These are phyloP conservation scores for Zygosaccharomyces sapae DNA, from an alignment of 1,139 yeast genomes.

Conservation along the genomic window DNA sequence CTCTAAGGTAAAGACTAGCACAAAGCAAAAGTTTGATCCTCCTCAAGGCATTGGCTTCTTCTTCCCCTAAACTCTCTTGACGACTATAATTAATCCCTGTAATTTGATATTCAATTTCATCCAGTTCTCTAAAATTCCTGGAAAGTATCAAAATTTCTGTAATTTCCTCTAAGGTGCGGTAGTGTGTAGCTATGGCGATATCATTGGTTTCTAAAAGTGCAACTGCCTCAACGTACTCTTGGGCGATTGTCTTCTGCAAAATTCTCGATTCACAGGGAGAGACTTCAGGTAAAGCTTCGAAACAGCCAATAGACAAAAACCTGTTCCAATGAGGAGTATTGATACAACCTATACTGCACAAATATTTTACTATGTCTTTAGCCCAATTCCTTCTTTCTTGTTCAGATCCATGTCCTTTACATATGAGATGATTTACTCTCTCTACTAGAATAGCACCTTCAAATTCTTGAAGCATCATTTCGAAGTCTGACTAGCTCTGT, in stretches of 20 bases:
- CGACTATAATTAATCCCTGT: constrained; percentile 8
- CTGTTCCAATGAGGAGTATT: constrained; percentile 20
- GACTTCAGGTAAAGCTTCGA: constrained; percentile 1
- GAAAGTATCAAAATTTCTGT: constrained; percentile 20
- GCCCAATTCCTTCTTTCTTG: constrained; percentile 16
- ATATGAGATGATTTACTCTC: constrained; percentile 17
- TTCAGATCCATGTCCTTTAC: constrained; percentile 5
- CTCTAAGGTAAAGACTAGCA: constrained; percentile 23
- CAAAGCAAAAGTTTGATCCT: constrained; percentile 21
- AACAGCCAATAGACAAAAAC: constrained; percentile 11
- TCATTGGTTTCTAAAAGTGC: constrained; percentile 17
- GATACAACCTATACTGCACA: constrained; percentile 13
- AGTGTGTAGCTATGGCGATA: constrained; percentile 10
- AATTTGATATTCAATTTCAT: constrained; percentile 26
- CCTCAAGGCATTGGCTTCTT: constrained; percentile 16
- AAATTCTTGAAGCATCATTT: constrained; percentile 6
- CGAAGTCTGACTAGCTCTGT: background rate
- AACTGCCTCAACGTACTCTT: constrained; percentile 24
- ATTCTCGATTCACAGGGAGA: constrained; percentile 3
- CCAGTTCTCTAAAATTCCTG: constrained; percentile 21
- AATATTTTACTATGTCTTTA: constrained; percentile 13
- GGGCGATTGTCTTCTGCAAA: constrained; percentile 18
- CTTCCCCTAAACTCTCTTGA: constrained; percentile 2
- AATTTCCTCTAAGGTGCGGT: constrained; percentile 19
- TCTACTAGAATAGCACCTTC: constrained; percentile 18